Evolutionary conservation across 2,329 filamentous ascomycete genomes (phyloP).

Genomic region (Diaporthe ilicicola): DNA sequence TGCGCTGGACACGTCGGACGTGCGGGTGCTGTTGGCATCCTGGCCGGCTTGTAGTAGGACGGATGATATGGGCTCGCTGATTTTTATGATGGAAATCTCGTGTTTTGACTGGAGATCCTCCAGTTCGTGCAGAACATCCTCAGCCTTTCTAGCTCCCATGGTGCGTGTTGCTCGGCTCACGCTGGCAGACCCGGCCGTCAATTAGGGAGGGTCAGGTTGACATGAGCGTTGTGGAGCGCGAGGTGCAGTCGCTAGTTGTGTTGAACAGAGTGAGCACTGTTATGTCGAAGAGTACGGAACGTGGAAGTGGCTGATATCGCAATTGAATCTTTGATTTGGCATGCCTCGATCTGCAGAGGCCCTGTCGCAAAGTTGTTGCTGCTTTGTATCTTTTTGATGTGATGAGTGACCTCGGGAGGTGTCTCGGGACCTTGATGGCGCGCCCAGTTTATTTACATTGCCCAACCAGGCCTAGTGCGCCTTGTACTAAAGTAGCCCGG

Average conservation of each 20-base stretch:
- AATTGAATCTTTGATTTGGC: background rate
- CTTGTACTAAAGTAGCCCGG: background rate
- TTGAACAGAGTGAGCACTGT: too few relatives aligned
- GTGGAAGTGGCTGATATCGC: too few relatives aligned
- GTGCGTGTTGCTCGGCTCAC: background rate
- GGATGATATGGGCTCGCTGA: conserved; percentile 77
- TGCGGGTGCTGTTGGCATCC: conserved; percentile 56
- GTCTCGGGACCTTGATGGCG: background rate
- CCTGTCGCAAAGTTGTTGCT: background rate
- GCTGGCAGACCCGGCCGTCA: background rate
- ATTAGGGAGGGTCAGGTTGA: background rate
- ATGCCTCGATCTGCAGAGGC: too few relatives aligned
- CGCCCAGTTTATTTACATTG: conserved; percentile 26
- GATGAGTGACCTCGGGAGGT: background rate
- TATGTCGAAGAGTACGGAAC: background rate
- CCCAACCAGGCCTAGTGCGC: conserved; percentile 7
- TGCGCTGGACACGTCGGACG: conserved; percentile 76
- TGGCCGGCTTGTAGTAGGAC: conserved; percentile 50
- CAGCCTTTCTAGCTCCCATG: conserved; percentile 45
- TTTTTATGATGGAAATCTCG: conserved; percentile 77
- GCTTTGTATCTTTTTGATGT: background rate
- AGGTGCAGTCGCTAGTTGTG: background rate
- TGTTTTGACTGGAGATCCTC: conserved; percentile 63
- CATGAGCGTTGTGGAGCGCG: background rate
- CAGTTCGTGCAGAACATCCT: conserved; percentile 57